Conservation (phyloP, 306 rosid genomes). For the Cotoneaster glaucophyllus region DNA sequence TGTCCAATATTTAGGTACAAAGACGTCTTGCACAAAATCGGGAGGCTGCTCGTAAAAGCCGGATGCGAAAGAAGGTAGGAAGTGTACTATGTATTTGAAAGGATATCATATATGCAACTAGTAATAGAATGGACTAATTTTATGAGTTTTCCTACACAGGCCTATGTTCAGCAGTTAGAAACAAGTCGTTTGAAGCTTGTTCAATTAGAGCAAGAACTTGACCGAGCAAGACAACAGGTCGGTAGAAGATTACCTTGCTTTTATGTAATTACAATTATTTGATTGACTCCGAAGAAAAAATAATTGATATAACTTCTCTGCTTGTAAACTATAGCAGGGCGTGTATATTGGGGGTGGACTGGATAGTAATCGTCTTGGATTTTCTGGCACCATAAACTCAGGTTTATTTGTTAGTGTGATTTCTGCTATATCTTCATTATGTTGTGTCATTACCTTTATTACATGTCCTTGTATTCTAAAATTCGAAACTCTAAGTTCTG, state of each 20-base stretch:
- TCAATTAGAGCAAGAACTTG: slow-evolving; percentile 79
- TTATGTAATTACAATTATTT: slow-evolving; percentile 12
- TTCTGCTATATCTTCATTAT: slow-evolving; percentile 12
- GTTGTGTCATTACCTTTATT: not conserved
- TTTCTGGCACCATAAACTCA: slow-evolving; percentile 52
- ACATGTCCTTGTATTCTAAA: slow-evolving; percentile 16
- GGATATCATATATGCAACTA: slow-evolving; percentile 6
- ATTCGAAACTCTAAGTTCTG: slow-evolving; percentile 12
- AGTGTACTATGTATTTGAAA: slow-evolving; percentile 17
- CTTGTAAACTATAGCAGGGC: slow-evolving; percentile 52
- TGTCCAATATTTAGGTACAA: slow-evolving; percentile 53
- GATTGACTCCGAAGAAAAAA: not conserved
- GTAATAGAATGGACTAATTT: slow-evolving; percentile 8
- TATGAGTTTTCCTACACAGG: slow-evolving; percentile 43
- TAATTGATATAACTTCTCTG: not conserved
- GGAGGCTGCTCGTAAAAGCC: slow-evolving; percentile 99
- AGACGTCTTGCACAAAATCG: slow-evolving; percentile 97
- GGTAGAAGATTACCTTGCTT: slow-evolving; percentile 20
- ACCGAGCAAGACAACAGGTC: slow-evolving; percentile 68
- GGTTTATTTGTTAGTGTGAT: slow-evolving; percentile 41
- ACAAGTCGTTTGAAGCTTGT: slow-evolving; percentile 71
- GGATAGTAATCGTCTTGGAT: slow-evolving; percentile 44
- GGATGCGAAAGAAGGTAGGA: slow-evolving; percentile 80
- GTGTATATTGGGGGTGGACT: slow-evolving; percentile 43
- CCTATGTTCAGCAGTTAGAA: slow-evolving; percentile 88